These are phyloP conservation scores for Pascua guehoae DNA, from an alignment of 1,284 basidiomycete genomes.

Conservation along the genomic window DNA sequence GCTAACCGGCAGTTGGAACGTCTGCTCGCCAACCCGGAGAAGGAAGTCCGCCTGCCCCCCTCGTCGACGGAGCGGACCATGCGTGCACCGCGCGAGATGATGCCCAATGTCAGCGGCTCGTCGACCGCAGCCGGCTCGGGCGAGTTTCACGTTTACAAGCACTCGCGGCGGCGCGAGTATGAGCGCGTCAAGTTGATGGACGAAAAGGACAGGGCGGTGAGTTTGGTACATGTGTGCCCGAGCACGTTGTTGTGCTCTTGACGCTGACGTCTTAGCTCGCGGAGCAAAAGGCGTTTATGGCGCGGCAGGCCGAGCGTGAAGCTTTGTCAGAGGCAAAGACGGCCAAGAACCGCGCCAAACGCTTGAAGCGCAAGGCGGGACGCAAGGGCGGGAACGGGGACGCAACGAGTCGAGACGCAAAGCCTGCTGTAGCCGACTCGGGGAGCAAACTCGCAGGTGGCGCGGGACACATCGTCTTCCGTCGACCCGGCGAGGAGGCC, in stretches of 20 bases:
- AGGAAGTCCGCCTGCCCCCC: slow-evolving; percentile 69
- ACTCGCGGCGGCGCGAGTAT: slow-evolving; percentile 86
- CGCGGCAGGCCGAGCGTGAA: slow-evolving; percentile 62
- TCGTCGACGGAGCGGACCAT: slow-evolving; percentile 33
- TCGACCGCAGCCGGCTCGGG: slow-evolving; percentile 84
- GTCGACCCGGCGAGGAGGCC: not conserved
- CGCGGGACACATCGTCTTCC: too few species aligned
- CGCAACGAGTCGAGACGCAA: not conserved
- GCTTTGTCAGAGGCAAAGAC: slow-evolving; percentile 75
- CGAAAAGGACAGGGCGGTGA: slow-evolving; percentile 70
- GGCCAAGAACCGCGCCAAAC: slow-evolving; percentile 82
- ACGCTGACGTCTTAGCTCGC: slow-evolving; percentile 57
- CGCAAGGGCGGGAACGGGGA: slow-evolving; percentile 47
- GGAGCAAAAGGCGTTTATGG: slow-evolving; percentile 63
- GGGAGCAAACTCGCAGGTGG: not conserved
- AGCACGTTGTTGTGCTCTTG: not conserved
- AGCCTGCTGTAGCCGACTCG: not conserved
- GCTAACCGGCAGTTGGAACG: slow-evolving; percentile 63
- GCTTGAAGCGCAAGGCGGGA: slow-evolving; percentile 81
- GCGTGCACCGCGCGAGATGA: slow-evolving; percentile 84
- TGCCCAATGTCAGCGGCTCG: slow-evolving; percentile 96
- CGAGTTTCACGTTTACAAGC: slow-evolving; percentile 98
- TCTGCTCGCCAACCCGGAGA: slow-evolving; percentile 79
- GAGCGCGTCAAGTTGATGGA: slow-evolving; percentile 90
- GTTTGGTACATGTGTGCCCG: slow-evolving; percentile 21